A percentile compares a stretch with the other conserved stretches of the same genome.
Evolutionary conservation across 1,284 basidiomycete genomes (phyloP).

Genomic region (Trichosporon asahii): DNA sequence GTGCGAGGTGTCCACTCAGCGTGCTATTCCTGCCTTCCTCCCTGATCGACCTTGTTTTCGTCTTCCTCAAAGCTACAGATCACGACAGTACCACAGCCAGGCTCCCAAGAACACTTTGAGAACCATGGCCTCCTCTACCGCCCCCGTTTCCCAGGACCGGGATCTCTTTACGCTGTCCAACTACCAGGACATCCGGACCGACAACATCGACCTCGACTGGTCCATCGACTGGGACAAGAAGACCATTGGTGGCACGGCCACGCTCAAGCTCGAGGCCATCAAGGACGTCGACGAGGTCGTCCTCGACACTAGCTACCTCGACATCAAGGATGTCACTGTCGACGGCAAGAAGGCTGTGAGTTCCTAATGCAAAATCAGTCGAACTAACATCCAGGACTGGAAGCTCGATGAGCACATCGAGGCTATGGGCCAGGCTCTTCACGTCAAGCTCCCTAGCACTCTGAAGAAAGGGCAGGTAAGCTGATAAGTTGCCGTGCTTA

Average conservation of each 20-base stretch:
- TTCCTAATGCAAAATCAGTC: not conserved
- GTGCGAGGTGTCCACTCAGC: not conserved
- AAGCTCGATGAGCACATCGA: constrained; percentile 44
- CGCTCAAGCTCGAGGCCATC: constrained; percentile 56
- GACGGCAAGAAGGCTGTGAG: constrained; percentile 57
- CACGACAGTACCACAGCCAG: not conserved
- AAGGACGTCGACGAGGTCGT: constrained; percentile 65
- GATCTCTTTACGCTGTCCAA: constrained; percentile 80
- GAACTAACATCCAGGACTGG: constrained; percentile 59
- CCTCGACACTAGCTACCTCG: constrained; percentile 76
- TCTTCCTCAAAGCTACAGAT: not conserved
- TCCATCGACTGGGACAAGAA: constrained; percentile 68
- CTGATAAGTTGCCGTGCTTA: constrained; percentile 53
- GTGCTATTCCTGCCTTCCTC: not conserved
- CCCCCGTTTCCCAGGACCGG: constrained; percentile 24
- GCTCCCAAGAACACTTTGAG: not conserved
- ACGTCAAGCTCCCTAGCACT: constrained; percentile 43
- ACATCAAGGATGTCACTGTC: constrained; percentile 62
- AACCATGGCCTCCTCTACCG: constrained; percentile 38
- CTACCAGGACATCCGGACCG: constrained; percentile 65
- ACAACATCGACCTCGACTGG: constrained; percentile 77
- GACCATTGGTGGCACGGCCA: constrained; percentile 68
- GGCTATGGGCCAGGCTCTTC: constrained; percentile 50
- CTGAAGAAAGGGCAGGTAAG: constrained; percentile 31
- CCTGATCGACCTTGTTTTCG: not conserved